Conservation (phyloP, 1,139 yeast genomes). For the Candida buenavistaensis region DNA sequence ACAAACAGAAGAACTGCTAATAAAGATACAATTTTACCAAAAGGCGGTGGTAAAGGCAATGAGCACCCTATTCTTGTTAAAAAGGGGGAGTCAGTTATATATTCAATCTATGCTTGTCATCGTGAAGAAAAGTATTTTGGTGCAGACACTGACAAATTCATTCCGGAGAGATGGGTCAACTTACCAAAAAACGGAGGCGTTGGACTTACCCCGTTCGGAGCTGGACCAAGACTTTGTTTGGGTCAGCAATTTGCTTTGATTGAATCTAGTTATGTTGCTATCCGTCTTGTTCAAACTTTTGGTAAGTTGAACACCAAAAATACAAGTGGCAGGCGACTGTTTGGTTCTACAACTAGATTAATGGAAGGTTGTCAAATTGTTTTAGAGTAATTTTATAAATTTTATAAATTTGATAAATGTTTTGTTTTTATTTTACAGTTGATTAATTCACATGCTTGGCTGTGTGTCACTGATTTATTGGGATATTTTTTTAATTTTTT, state of each 20-base stretch:
- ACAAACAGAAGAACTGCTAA: slow-evolving; percentile 44
- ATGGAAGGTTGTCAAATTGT: slow-evolving; percentile 18
- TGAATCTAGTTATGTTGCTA: slow-evolving; percentile 32
- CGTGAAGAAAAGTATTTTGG: slow-evolving; percentile 46
- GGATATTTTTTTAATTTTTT: too few relatives aligned
- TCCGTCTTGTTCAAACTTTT: slow-evolving; percentile 32
- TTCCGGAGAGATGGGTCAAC: slow-evolving; percentile 50
- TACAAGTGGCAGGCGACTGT: slow-evolving; percentile 16
- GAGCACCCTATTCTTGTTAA: slow-evolving; percentile 40
- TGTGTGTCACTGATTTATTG: too few relatives aligned
- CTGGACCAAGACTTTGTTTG: slow-evolving; percentile 37
- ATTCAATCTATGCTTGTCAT: slow-evolving; percentile 45
- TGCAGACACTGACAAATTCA: slow-evolving; percentile 41
- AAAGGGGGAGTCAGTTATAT: slow-evolving; percentile 45
- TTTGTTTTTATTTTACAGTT: too few relatives aligned
- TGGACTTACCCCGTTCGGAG: slow-evolving; percentile 32
- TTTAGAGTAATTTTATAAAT: slow-evolving; percentile 5
- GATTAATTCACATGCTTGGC: too few relatives aligned
- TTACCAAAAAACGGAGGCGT: slow-evolving; percentile 32
- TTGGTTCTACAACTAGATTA: slow-evolving; percentile 23
- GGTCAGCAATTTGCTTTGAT: slow-evolving; percentile 41
- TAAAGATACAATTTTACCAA: slow-evolving; percentile 44
- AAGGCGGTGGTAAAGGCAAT: slow-evolving; percentile 51
- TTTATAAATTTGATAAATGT: too few relatives aligned
- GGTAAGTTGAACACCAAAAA: slow-evolving; percentile 10